Base-by-base conservation (phyloP, 768 basidiomycete species). In the Leccinum subtestaceum region DNA sequence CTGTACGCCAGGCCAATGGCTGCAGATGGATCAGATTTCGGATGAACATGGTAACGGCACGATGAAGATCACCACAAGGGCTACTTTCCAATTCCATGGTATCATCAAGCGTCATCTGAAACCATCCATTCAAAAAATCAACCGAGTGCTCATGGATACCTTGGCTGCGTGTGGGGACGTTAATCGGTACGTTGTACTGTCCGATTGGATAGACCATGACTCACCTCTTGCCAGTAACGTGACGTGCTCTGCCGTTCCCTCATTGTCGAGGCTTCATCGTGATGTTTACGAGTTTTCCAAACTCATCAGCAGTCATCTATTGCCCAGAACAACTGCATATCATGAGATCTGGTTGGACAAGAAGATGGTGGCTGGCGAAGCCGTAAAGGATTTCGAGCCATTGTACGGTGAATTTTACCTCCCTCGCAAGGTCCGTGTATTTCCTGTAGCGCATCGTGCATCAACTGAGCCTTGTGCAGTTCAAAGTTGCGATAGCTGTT, bases 311-410 rank as follows among this genome's bases (percentile, higher is more conserved):
- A 84, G 87, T 60, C 88, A 91, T 68, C 83, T 99, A 45, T 80
- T 97, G 34, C 97, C 97, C 21, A 82, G 86, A 48, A 98, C 95
- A 5, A 85, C 86, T 4, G 97, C 97, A 5, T 98, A 99, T 72
- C 93, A 98, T 70, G 97, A 99, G 75, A 98, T 99, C 62, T 99
- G 96, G 96, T 80, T 98, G 46, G 95, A 98, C 78, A 95, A 97
- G 79, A 97, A 97, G 78, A 76, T 94, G 65, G 89, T 99, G 53
- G 93, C 90, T 4, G 97, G 96, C 17, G 95, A 94, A 36, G 94
- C 95, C 5, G 75, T 97, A 60, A 91, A 95, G 70, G 95, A 97
- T 74, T 85, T 93, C 63, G 97, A 99, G 75, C 97, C 97, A 2
- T 75, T 98, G n/a, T 99, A 98, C 70, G 97, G 97, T 38, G 89